These are phyloP conservation scores for Diaporthe caulivora DNA, from an alignment of 2,329 filamentous ascomycete genomes.

Conservation along the genomic window DNA sequence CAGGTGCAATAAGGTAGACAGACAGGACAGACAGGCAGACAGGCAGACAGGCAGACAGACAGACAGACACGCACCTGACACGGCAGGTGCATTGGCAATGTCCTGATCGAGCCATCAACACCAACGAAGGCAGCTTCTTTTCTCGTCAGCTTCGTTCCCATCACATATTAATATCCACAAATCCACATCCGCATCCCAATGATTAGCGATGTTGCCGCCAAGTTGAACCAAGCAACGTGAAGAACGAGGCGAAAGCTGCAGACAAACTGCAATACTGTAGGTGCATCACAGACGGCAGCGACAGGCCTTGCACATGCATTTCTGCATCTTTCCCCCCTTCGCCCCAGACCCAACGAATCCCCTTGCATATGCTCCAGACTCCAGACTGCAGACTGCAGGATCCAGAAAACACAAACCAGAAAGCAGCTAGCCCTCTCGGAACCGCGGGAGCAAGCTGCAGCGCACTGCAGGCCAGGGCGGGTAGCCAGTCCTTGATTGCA, in stretches of 20 bases:
- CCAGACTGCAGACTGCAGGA: too few relatives aligned
- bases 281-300: neutral
- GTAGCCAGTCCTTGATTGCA: slow-evolving; percentile 23
- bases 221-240: slow-evolving; percentile 19
- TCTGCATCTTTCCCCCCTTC: neutral
- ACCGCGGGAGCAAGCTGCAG: slow-evolving; percentile 27
- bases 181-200: neutral
- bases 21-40: too few relatives aligned
- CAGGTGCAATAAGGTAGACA: too few relatives aligned
- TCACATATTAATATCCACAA: neutral
- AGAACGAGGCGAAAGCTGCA: slow-evolving; percentile 19
- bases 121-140: neutral
- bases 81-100: too few relatives aligned
- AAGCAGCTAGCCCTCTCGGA: slow-evolving; percentile 3
- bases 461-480: neutral
- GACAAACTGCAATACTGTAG: neutral
- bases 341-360: neutral
- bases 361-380: neutral
- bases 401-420: too few relatives aligned
- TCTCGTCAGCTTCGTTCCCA: neutral
- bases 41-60: too few relatives aligned
- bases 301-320: too few relatives aligned
- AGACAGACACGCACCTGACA: too few relatives aligned
- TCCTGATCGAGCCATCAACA: neutral
- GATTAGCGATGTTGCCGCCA: neutral